Evolutionary conservation across 257 asterid species (phyloP), one percentile per base, ranked within the genome.

Genomic region (Solanum paucissectum): DNA sequence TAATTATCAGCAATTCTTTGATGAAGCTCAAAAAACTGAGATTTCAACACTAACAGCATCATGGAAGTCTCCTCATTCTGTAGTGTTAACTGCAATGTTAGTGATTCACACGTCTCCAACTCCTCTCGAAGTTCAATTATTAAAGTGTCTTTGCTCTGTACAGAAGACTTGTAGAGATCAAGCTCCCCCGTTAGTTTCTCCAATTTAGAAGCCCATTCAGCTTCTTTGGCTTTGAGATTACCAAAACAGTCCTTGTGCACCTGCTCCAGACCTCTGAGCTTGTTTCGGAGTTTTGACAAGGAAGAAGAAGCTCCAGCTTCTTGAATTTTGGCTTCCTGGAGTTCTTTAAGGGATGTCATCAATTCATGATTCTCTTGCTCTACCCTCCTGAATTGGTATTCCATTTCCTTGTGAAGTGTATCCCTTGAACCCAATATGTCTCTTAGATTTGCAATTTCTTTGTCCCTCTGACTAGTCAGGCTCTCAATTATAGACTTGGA

Each of bases 361-460:
- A 95, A 29, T 81, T 95, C 99, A 87, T 91, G 89, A 88, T 94
- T 97, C 88, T 95, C 99, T 89, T 91, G 96, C 90, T 95, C 95
- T 91, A 92, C 84, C 89, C 90, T 92, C 89, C 90, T 93, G 88
- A 93, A 91, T 88, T 93, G 98, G 88, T 97, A 94, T 90, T 95
- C 96, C 97, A 93, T 95, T 88, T 97, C 99, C 86, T 92, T 97
- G 92, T 93, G 92, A 82, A 90, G 93, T 74, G 92, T 81, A 85
- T 95, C 98, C 88, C 90, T 94, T 49, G 94, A 89, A 25, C 94
- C 91, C 95, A 94, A 88, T 3, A 92, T 87, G 88, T 95, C 93
- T 86, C 98, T 92, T 89, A 95, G 75, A 88, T 76, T 86, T 1
- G 94, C 96, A 11, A 95, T 93, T 81, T 97, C 98, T 88, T 93